Evolutionary conservation across 495 filamentous ascomycete genomes (phyloP), one percentile per base, ranked within the genome.

Genomic region (Penicillium malachiteum): DNA sequence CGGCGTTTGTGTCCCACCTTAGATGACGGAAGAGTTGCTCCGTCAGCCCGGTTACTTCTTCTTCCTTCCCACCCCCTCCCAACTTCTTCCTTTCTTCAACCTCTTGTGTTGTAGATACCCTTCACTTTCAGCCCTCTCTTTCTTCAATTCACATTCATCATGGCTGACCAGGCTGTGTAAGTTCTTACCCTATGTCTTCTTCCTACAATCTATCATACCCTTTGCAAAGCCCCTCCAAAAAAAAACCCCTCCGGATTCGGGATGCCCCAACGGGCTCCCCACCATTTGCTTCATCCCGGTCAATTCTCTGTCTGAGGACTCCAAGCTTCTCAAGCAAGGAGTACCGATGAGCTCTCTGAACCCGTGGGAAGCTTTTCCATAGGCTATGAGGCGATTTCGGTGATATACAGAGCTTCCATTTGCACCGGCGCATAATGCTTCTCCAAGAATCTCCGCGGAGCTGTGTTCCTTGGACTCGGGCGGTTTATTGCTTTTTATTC

Each of bases 81-180:
- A 35, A 58, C 52, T 54, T 59, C 26, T 52, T 44, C 57, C 54
- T 35, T 58, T 47, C 50, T 57, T 45, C 51, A 51, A 54, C 50
- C 47, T 48, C 48, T 42, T 58, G 42, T 34, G 49, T 39, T 48
- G 42, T 62, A 56, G 50, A 65, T 65, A 62, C 34, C 52, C 66
- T 57, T 58, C 55, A 56, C 43, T 58, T 57, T 39, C 54, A 32
- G 21, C 43, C 16, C 21, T 21, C 26, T 51, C 38, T 18, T 52
- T 50, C 52, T 59, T 63, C 59, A 62, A 63, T 60, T 41, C 50
- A 56, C 56, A 51, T 63, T 37, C 57, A 68, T 62, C 52, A 68
- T 71, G 65, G 65, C 70, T 70, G 68, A 77, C 56, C 70, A 82
- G 57, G 82, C 81, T 78, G 75, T 82, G 82, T 85, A 78, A 83